Evolutionary conservation across 768 basidiomycete species (phyloP), one percentile per base, ranked within the genome.

Genomic region (Pisolithus albus): DNA sequence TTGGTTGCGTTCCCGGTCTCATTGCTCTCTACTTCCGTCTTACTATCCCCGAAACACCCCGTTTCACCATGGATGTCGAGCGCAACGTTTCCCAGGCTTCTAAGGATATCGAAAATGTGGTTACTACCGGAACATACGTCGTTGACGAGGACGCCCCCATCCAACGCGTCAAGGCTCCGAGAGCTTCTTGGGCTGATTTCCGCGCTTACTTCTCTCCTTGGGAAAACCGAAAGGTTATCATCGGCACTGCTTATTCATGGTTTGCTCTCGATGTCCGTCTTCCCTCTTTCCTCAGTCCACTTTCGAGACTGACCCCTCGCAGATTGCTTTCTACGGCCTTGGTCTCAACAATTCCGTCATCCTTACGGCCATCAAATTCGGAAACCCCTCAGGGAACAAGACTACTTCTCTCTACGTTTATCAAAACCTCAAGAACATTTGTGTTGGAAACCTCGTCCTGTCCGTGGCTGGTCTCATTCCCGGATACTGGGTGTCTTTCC

Each of bases 11-110:
- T 46, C 92, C 92, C 32, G 92, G 81, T 50, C 76, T 75, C 39
- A 63, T 92, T 51, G 91, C 89, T 18, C 81, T 93, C 47, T 93
- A 92, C 74, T 93, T 89, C 85, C 88, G 92, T 64, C 78, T 93
- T 32, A 92, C 91, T 23, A 92, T 94, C 61, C 89, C 92, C 3
- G 91, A 93, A 66, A 93, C 91, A 0, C 92, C 92, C 24, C 88
- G 92, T 51, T 83, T 78, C 66, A 95, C 92, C 53, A 92, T 93
- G 86, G 92, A 94, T 73, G 80, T 94, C 53, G 89, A 92, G 67
- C 75, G 77, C 45, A 92, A 93, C 66, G 72, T 94, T 41, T 72
- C 78, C 38, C 87, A 86, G 62, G 92, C 90, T 7, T 51, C 81
- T 1, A 69, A 75, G 28, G 92, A 93, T 59, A 87, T 92, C 56